Evolutionary conservation across 495 filamentous ascomycete genomes (phyloP), one percentile per base, ranked within the genome.

Genomic region (Tuber brumale): DNA sequence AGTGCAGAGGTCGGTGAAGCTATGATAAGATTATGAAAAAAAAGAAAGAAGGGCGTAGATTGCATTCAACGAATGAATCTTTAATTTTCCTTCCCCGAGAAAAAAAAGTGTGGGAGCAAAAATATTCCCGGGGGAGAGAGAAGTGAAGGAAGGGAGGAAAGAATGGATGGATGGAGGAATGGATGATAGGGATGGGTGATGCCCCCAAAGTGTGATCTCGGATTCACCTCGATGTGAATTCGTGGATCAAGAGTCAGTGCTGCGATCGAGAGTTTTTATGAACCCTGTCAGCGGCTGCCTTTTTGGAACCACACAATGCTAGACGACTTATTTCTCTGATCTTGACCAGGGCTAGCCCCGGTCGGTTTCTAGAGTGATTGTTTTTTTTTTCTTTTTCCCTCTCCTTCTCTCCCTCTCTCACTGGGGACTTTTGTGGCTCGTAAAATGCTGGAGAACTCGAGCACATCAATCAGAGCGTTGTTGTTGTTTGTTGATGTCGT

Each of bases 241-340:
- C n/a, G 37, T n/a, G 35, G 73, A 70, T 39, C 42, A 46, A 41
- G 35, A 72, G 71, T 72, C 71, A 45, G 46, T 37, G 35, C 72
- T 74, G 72, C 72, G 72, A 74, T 74, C 72, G 72, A 66, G 45
- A 39, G 12, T 70, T 74, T 37, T 46, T 57, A 57, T 57, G 23
- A 57, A 57, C 48, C 48, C 27, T 71, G 42, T n/a, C 42, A 39
- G n/a, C 70, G 23, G 27, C 37, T 71, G 70, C 70, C 21, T 14
- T 31, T 39, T 39, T 39, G 48, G 48, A 57, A 27, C 48, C 48
- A 57, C 48, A 57, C 48, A 57, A 23, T 57, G 8, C n/a, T 57
- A 18, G 70, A 70, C 69, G 41, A 71, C 42, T 45, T 46, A 31
- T 43, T 37, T 27, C 37, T 27, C 19, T 71, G 70, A 39, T 71